Evolutionary conservation across 495 filamentous ascomycete genomes (phyloP), one percentile per base, ranked within the genome.

Genomic region (Xylaria venustula): DNA sequence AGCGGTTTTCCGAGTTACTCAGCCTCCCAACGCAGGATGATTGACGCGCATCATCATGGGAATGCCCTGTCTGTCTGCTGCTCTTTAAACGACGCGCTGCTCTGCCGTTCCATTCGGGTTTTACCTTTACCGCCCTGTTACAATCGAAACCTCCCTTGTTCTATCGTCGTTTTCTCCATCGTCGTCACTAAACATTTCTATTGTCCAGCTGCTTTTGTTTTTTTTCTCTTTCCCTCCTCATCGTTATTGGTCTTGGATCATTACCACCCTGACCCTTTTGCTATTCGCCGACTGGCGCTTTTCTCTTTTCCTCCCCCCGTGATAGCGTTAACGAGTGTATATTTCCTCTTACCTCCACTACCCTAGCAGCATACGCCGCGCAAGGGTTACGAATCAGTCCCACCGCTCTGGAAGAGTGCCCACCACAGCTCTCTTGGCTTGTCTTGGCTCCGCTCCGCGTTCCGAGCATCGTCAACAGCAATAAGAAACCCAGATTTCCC

Each of bases 301-400:
- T 34, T 11, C 30, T 34, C 11, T 34, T 11, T 34, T 34, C 30
- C 30, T 5, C 11, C 5, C 30, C 30, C 30, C 30, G 30, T 34
- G 30, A 34, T 34, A 34, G n/a, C n/a, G n/a, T n/a, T n/a, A n/a
- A n/a, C n/a, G n/a, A n/a, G n/a, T n/a, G n/a, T n/a, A n/a, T n/a
- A n/a, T n/a, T n/a, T n/a, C n/a, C 37, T n/a, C n/a, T n/a, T n/a
- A n/a, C n/a, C n/a, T n/a, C n/a, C n/a, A n/a, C 26, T 19, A 28
- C 15, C 28, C 34, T 23, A 40, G 3, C 15, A 42, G 23, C 17
- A 40, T 19, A 56, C 40, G 12, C 19, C 17, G 7, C 22, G 15
- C 44, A 47, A 58, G 55, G 55, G 36, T 50, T 41, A 59, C 56
- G 46, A 59, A 59, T 59, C 56, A 42, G 34, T 59, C 56, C 56